A percentile compares a stretch with the other conserved stretches of the same genome.
These are phyloP conservation scores for Cladosporium sp. DNA, from an alignment of 2,329 filamentous ascomycete genomes.

Conservation along the genomic window DNA sequence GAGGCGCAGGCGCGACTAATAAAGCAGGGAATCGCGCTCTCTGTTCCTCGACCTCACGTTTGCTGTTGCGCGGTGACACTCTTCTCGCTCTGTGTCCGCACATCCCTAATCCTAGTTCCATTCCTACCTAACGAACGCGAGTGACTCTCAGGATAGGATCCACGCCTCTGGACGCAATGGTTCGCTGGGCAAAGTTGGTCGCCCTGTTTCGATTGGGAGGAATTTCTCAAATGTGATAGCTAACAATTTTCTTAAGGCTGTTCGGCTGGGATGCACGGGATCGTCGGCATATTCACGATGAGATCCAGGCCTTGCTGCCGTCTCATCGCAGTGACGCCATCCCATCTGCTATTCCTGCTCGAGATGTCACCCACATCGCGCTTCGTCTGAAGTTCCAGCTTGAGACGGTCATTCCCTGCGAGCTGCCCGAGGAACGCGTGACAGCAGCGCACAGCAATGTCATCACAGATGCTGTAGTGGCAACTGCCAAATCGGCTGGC, in stretches of 20 bases:
- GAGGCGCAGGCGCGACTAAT: constrained; percentile 1
- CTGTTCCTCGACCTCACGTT: too few species aligned
- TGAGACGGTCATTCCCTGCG: constrained; percentile 82
- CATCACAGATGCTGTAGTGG: constrained; percentile 72
- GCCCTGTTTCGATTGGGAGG: not conserved
- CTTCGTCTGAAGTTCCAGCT: constrained; percentile 86
- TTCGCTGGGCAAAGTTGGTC: constrained; percentile 17
- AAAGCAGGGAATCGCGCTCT: not conserved
- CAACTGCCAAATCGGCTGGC: constrained; percentile 76
- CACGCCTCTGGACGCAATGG: constrained; percentile 10
- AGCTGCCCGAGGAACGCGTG: constrained; percentile 69
- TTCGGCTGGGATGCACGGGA: constrained; percentile 31
- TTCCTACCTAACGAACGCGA: too few species aligned
- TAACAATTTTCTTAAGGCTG: not conserved
- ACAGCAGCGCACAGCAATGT: constrained; percentile 77
- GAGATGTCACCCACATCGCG: constrained; percentile 82
- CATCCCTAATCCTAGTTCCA: too few species aligned
- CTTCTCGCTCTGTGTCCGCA: too few species aligned
- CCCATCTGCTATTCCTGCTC: constrained; percentile 63
- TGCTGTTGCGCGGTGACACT: too few species aligned
- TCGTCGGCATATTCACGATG: constrained; percentile 36
- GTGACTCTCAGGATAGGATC: too few species aligned
- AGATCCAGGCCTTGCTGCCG: constrained; percentile 52
- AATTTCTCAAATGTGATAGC: not conserved
- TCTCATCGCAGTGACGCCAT: constrained; percentile 52